A percentile compares a stretch with the other conserved stretches of the same genome.
Evolutionary conservation across 192 early-diverging fungal genomes (phyloP).

Genomic region (Borealophlyctis nickersoniae): DNA sequence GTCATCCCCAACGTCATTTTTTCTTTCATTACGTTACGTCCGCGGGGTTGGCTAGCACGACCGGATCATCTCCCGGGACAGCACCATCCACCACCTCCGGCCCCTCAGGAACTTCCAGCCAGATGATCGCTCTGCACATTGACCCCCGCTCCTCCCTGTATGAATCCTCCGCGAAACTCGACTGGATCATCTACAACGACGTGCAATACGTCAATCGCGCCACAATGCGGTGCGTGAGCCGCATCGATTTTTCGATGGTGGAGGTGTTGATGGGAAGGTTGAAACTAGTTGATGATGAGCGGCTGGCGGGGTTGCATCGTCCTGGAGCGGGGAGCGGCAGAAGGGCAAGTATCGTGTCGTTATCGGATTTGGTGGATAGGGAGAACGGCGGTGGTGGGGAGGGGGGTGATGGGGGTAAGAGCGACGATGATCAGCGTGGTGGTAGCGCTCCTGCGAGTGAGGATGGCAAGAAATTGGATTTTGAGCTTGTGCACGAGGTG

Average conservation of each 20-base stretch:
- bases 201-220: conserved; percentile 49
- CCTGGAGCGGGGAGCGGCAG: not conserved
- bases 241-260: conserved; percentile 46
- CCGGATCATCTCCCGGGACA: not conserved
- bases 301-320: conserved; percentile 10
- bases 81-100: not conserved
- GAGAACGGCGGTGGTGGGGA: conserved; percentile 10
- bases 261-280: conserved; percentile 35
- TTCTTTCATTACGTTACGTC: conserved; percentile 48
- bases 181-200: conserved; percentile 56
- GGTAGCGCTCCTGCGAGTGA: not conserved
- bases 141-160: conserved; percentile 37
- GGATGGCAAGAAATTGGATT: conserved; percentile 19
- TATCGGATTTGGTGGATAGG: conserved; percentile 6
- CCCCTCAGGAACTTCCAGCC: too few species aligned
- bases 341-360: not conserved
- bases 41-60: not conserved
- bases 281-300: conserved; percentile 26
- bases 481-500: conserved; percentile 30
- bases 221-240: conserved; percentile 42
- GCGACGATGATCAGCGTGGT: not conserved
- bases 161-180: conserved; percentile 16
- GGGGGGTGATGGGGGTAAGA: conserved; percentile 1
- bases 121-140: conserved; percentile 34
- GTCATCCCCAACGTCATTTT: conserved; percentile 33